Conservation (phyloP, 108 stramenopile species). For the Heterococcus sp. region DNA sequence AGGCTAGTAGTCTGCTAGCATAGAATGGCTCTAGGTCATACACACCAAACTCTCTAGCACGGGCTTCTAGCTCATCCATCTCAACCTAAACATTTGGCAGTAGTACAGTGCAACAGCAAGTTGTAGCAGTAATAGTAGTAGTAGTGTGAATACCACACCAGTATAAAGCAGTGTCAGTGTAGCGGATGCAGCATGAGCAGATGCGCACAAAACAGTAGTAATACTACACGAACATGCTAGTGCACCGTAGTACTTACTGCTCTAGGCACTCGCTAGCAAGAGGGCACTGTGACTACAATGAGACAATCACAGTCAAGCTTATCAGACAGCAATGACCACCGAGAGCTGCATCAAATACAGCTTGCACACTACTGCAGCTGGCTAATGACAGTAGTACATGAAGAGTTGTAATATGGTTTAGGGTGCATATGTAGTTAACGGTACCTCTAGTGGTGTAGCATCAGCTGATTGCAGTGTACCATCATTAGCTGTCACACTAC, state of each 20-base stretch:
- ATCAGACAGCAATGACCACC: not conserved
- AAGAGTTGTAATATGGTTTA: no score
- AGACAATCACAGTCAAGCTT: not conserved
- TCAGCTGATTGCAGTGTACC: no score
- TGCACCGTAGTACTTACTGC: not conserved
- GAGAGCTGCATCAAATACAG: no score
- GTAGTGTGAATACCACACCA: no score
- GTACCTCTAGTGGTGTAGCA: no score
- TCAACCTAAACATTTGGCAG: constrained; percentile 29
- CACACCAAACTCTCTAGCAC: constrained; percentile 35
- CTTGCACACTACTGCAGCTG: no score
- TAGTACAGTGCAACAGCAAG: constrained; percentile 19
- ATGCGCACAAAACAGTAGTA: not conserved
- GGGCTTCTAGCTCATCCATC: constrained; percentile 31
- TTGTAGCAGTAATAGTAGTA: no score
- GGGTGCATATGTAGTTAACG: no score
- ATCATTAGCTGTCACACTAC: no score
- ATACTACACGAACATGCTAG: not conserved
- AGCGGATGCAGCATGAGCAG: constrained; percentile 12
- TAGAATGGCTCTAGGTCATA: constrained; percentile 37
- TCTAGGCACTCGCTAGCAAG: not conserved
- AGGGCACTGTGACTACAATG: no score
- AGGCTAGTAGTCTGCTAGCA: constrained; percentile 27
- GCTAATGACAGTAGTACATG: no score
- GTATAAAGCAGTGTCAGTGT: no score